phyloP scores from a whole-genome alignment of 495 filamentous ascomycete species.

The Penicilliopsis zonata region DNA sequence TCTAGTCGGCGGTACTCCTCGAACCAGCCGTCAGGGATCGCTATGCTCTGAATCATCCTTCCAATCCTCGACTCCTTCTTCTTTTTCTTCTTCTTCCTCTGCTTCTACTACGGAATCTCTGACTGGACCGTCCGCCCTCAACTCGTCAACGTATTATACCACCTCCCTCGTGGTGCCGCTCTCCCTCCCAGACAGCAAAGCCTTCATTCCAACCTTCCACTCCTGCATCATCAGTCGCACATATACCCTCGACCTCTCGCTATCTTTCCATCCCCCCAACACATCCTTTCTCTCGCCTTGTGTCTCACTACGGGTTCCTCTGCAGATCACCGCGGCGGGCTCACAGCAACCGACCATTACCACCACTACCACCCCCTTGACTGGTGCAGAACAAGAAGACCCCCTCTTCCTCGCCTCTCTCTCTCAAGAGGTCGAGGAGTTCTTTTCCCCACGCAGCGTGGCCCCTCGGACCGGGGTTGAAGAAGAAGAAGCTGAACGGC shows the following conservation, averaged over 20 bases:
- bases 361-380: no score
- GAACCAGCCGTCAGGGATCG: slow-evolving; percentile 45
- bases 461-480: slow-evolving; percentile 6
- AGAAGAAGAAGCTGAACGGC: no score
- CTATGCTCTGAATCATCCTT: slow-evolving; percentile 20
- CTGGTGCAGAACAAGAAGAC: slow-evolving; percentile 5
- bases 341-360: no score
- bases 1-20: neutral
- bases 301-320: slow-evolving; percentile 55
- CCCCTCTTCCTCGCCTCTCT: slow-evolving; percentile 14
- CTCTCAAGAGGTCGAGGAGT: slow-evolving; percentile 24
- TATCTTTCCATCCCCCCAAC: slow-evolving; percentile 47
- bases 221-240: slow-evolving; percentile 70
- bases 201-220: slow-evolving; percentile 82
- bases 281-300: slow-evolving; percentile 41
- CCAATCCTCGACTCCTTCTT: slow-evolving; percentile 1
- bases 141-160: slow-evolving; percentile 44
- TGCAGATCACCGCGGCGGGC: slow-evolving; percentile 73
- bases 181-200: slow-evolving; percentile 53
- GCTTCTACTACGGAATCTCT: slow-evolving; percentile 19
- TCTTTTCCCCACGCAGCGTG: slow-evolving; percentile 26
- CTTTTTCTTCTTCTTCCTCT: no score
- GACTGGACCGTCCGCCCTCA: slow-evolving; percentile 28
- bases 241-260: slow-evolving; percentile 60
- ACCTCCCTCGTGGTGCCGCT: slow-evolving; percentile 63